Conservation (phyloP, 2,329 filamentous ascomycete species). For the Pyrenochaeta sp. region DNA sequence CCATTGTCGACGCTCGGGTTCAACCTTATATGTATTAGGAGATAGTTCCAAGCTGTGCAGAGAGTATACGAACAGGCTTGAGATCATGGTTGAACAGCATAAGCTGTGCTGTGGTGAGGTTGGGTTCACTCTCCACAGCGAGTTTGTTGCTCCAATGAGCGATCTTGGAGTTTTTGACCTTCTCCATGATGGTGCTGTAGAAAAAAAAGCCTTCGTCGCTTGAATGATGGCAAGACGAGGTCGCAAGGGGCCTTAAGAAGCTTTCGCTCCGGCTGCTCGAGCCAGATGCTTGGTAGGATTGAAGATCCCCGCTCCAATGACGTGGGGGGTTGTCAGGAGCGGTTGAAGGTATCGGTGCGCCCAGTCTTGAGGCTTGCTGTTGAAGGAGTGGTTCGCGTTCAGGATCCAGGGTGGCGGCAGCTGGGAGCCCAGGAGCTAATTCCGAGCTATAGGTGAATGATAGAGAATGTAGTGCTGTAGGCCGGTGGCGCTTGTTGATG, state of each 20-base stretch:
- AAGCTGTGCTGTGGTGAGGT: conserved; percentile 78
- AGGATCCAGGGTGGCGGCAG: conserved; percentile 26
- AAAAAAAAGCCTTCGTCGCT: conserved; percentile 21
- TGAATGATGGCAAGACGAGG: conserved; percentile 24
- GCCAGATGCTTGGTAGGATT: conserved; percentile 27
- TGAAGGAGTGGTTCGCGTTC: conserved; percentile 37
- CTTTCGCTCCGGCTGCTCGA: conserved; percentile 26
- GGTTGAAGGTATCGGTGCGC: conserved; percentile 24
- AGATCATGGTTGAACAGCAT: conserved; percentile 89
- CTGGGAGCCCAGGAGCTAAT: conserved; percentile 1
- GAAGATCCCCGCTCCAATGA: conserved; percentile 39
- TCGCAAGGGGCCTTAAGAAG: conserved; percentile 32
- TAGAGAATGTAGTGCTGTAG: background rate
- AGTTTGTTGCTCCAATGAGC: conserved; percentile 64
- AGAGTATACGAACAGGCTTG: conserved; percentile 58
- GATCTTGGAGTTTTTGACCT: conserved; percentile 49
- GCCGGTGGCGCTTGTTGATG: background rate
- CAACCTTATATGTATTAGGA: conserved; percentile 61
- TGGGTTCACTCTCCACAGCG: conserved; percentile 77
- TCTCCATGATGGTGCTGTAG: conserved; percentile 50
- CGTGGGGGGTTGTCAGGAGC: conserved; percentile 32
- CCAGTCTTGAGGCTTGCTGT: conserved; percentile 19
- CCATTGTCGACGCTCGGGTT: conserved; percentile 83
- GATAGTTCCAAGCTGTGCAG: background rate
- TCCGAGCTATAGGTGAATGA: background rate